phyloP scores from a whole-genome alignment of 495 filamentous ascomycete species.

The Penicillium odoratum region DNA sequence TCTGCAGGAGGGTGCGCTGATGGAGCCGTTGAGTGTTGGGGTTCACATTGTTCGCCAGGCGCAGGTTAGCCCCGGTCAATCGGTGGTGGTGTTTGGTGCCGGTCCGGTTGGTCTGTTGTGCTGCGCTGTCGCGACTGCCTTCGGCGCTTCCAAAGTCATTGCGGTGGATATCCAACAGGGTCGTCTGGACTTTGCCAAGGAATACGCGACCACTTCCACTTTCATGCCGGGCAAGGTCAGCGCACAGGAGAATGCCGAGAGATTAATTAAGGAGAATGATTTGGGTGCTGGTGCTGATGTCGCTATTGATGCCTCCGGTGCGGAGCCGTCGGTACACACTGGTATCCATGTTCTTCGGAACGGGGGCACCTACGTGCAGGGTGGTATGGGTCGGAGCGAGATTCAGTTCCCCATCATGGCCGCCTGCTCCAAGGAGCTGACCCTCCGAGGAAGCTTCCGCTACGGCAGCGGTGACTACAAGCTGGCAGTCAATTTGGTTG shows the following conservation, averaged over 20 bases:
- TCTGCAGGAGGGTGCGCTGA: conserved; percentile 52
- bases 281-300: conserved; percentile 54
- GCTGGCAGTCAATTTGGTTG: conserved; percentile 51
- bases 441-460: conserved; percentile 53
- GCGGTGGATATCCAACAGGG: conserved; percentile 53
- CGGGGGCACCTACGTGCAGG: conserved; percentile 61
- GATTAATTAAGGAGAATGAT: conserved; percentile 43
- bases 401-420: conserved; percentile 58
- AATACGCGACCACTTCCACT: conserved; percentile 44
- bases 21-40: conserved; percentile 56
- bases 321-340: conserved; percentile 52
- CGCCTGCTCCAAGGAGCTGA: conserved; percentile 55
- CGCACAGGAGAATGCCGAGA: conserved; percentile 40
- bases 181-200: conserved; percentile 54
- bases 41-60: conserved; percentile 55
- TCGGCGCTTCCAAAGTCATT: conserved; percentile 53
- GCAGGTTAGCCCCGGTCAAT: conserved; percentile 44
- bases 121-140: conserved; percentile 52
- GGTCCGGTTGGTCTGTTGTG: conserved; percentile 57
- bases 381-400: conserved; percentile 58
- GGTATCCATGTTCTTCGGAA: conserved; percentile 52
- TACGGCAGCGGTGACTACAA: conserved; percentile 58
- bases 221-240: conserved; percentile 42
- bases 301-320: conserved; percentile 59
- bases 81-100: conserved; percentile 55